Base-by-base conservation (phyloP, 163 green algal genomes). In the Chloromonas sp. region DNA sequence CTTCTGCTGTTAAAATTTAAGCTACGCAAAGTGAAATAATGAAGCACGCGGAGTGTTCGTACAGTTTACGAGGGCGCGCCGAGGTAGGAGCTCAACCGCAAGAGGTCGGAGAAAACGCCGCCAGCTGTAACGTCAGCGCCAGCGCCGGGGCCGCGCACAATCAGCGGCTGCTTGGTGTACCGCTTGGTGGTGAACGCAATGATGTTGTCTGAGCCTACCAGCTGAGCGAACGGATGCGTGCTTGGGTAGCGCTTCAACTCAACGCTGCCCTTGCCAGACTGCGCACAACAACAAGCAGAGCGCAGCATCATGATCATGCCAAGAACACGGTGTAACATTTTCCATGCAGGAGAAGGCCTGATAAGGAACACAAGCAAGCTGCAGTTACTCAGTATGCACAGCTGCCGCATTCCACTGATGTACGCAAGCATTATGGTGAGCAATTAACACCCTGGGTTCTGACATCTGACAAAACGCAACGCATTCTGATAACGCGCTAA, bases 151-250 rank as follows among this genome's bases (percentile, higher is more conserved):
- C 97, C 97, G 1, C 96, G 91, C 70, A 99, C 92, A 57, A 99
- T 98, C 11, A 99, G 93, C 78, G 97, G 94, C 90, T 98, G 95
- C 76, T 91, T 85, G 60, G 85, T 84, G 91, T 99, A 99, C 58
- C 97, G 95, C 62, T 88, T 86, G 1, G 97, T 99, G 58, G 91
- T 95, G 92, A 99, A 99, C 3, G 95, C 92, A 81, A 99, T 98
- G 92, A 99, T 99, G 93, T 99, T 99, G 92, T 99, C 97, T 70
- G 87, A 95, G 70, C 96, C 97, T 60, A 84, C 90, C 14, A 99
- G 94, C 89, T 97, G 92, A 0, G 95, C 94, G 87, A 99, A 99
- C 8, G 97, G 89, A 84, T 99, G 96, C 60, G 83, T 89, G 70
- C 91, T 92, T 8, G 96, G 92, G 89, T 98, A 98, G 1, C 78